Base-by-base conservation (phyloP, 768 basidiomycete genomes). In the Mycena sanguinolenta region DNA sequence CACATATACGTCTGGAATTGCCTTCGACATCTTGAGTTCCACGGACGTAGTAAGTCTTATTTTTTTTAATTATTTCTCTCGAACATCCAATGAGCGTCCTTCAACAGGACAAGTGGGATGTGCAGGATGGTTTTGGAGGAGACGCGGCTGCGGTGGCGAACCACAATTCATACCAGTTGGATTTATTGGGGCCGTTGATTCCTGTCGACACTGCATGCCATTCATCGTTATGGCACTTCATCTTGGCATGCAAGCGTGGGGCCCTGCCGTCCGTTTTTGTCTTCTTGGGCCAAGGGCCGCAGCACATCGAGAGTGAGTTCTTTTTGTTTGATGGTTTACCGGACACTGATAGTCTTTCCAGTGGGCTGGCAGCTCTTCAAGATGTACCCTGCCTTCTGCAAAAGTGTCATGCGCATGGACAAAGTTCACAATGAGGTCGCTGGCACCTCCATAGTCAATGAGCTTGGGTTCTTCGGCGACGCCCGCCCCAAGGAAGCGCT, bases 151-250 rank as follows among this genome's bases (percentile, higher is more conserved):
- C 80, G 75, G 75, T 85, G 8, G 82, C 85, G n/a, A 85, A 85
- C 74, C 75, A 77, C 34, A 75, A 85, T 42, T 84, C 85, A 1
- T 84, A 85, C 69, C 80, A 83, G 63, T 74, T 85, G 12, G 82
- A 84, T 67, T 69, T 83, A 16, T 54, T 75, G 3, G 87, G 87
- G 17, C 88, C 88, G 16, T 89, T 88, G 5, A 67, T 88, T 38
- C 84, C 86, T 7, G 72, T 83, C 0, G 87, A 89, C 67, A 87
- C 85, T 0, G 86, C 86, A 1, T 88, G 88, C 71, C 87, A 84
- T 36, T 87, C 86, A n/a, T 81, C 80, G 19, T 75, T 84, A 82
- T 79, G 8, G 85, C 85, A 2, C 77, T 85, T 52, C 87, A 89
- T 75, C 80, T 88, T n/a, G 87, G 84, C 3, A 78, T 87, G 2